Percentiles rank a stretch among this genome's conserved stretches.
phyloP scores from a whole-genome alignment of 2,329 filamentous ascomycete species.

The Verticillium alfalfae region DNA sequence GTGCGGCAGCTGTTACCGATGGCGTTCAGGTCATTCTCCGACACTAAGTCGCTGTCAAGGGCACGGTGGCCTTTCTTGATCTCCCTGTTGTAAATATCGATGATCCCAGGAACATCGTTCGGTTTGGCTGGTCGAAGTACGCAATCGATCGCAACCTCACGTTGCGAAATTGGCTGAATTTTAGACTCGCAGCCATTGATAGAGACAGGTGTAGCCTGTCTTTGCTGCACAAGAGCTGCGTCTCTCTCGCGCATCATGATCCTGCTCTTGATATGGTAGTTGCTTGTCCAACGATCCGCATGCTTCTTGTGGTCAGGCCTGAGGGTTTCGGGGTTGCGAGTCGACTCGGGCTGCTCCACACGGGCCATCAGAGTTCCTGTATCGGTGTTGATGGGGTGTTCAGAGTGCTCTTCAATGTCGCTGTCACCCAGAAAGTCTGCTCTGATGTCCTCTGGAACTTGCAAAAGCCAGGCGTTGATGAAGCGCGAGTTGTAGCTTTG shows the following conservation, averaged over 20 bases:
- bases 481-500: neutral
- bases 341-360: conserved; percentile 20
- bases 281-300: conserved; percentile 14
- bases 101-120: conserved; percentile 32
- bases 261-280: conserved; percentile 7
- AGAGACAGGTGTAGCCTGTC: neutral
- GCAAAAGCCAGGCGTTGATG: neutral
- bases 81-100: conserved; percentile 39
- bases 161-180: neutral
- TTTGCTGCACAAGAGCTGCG: neutral
- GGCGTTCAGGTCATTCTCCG: conserved; percentile 15
- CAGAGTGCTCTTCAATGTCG: conserved; percentile 12
- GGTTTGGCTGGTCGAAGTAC: conserved; percentile 34
- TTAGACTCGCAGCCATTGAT: neutral
- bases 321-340: neutral
- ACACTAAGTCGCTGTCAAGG: conserved; percentile 21
- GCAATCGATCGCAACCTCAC: conserved; percentile 16
- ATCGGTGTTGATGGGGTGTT: conserved; percentile 28
- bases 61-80: conserved; percentile 20
- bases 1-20: conserved; percentile 24
- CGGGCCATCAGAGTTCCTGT: conserved; percentile 27
- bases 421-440: neutral
- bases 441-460: neutral
- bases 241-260: neutral
- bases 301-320: conserved; percentile 8